phyloP scores from a whole-genome alignment of 2,329 filamentous ascomycete genomes.

The Blastomyces parvus region DNA sequence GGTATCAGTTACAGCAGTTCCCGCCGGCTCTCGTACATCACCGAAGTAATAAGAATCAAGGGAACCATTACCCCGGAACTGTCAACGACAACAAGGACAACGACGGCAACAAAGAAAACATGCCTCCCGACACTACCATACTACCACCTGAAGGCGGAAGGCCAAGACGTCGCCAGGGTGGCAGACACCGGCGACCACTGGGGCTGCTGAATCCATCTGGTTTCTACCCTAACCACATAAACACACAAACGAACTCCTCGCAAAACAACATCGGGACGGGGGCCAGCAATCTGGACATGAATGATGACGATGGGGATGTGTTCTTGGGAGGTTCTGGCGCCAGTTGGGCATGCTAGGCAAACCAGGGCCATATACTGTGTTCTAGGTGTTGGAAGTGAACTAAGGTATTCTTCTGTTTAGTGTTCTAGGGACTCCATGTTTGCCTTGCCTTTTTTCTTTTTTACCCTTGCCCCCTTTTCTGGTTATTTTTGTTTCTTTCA shows the following conservation, averaged over 20 bases:
- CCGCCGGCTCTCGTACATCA: neutral
- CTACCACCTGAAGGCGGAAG: neutral
- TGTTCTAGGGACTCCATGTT: neutral
- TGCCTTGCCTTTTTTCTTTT: neutral
- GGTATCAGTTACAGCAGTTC: neutral
- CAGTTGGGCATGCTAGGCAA: neutral
- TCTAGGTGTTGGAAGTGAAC: neutral
- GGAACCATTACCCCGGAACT: neutral
- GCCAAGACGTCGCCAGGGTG: neutral
- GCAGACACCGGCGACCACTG: neutral
- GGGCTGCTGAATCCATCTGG: neutral
- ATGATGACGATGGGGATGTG: neutral
- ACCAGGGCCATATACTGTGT: neutral
- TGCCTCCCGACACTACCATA: neutral
- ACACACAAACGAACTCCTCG: neutral
- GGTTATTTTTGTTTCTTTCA: neutral
- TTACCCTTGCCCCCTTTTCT: neutral
- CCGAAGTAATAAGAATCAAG: neutral
- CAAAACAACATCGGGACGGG: neutral
- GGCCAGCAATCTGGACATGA: neutral
- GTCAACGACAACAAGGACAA: neutral
- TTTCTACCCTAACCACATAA: neutral
- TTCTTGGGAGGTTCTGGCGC: neutral
- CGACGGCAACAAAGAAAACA: neutral
- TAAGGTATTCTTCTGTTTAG: neutral